Evolutionary conservation across 306 rosid species (phyloP).

Genomic region (Neltuma alba): DNA sequence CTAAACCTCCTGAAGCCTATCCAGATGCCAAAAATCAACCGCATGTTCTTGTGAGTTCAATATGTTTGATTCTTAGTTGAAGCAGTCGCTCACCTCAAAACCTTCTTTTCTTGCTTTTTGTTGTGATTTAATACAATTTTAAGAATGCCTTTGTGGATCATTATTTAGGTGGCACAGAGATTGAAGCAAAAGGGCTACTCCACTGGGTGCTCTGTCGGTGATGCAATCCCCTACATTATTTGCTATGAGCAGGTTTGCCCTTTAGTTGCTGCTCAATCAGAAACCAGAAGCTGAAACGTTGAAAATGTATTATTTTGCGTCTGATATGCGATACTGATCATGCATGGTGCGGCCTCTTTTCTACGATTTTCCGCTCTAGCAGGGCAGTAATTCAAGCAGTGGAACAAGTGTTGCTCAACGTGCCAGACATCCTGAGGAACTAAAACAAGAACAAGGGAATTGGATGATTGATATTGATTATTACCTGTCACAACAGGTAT

Average conservation of each 20-base stretch:
- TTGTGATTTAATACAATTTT: slow-evolving; percentile 29
- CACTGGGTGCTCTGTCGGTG: slow-evolving; percentile 88
- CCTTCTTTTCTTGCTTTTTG: slow-evolving; percentile 6
- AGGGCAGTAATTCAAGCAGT: slow-evolving; percentile 75
- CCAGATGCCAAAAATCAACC: slow-evolving; percentile 99
- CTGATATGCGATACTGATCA: slow-evolving; percentile 29
- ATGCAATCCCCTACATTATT: slow-evolving; percentile 86
- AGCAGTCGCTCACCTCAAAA: slow-evolving; percentile 1
- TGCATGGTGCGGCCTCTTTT: slow-evolving; percentile 7
- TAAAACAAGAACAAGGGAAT: slow-evolving; percentile 85
- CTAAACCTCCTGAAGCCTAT: slow-evolving; percentile 93
- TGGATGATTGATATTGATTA: slow-evolving; percentile 96
- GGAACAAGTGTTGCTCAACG: slow-evolving; percentile 80
- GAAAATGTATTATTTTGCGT: slow-evolving; percentile 15
- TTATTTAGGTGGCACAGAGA: slow-evolving; percentile 85
- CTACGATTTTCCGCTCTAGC: slow-evolving; percentile 34
- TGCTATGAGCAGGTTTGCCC: slow-evolving; percentile 88
- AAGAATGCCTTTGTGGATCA: slow-evolving; percentile 38
- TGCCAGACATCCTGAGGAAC: slow-evolving; percentile 97
- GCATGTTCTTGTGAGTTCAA: slow-evolving; percentile 82
- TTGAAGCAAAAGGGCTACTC: slow-evolving; percentile 88
- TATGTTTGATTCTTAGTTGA: slow-evolving; percentile 16
- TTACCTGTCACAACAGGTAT: slow-evolving; percentile 94
- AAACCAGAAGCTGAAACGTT: slow-evolving; percentile 7
- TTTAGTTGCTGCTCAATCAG: slow-evolving; percentile 34